phyloP scores from a whole-genome alignment of 768 basidiomycete genomes.

The Rhizopogon sp. region DNA sequence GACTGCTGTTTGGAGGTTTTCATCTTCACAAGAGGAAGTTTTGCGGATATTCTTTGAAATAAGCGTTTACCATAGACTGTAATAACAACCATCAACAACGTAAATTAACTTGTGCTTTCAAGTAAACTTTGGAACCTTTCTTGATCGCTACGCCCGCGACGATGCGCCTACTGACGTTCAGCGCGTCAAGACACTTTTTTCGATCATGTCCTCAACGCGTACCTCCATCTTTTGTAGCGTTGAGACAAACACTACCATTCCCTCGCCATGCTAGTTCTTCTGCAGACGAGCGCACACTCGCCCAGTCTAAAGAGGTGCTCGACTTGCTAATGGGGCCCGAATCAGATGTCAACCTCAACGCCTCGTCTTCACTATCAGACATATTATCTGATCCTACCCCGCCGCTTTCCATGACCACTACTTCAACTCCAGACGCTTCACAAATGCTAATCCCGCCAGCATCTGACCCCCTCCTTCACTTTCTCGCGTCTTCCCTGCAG shows the following conservation, averaged over 20 bases:
- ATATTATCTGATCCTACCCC: not conserved
- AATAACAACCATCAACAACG: not conserved
- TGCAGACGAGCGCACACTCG: conserved; percentile 17
- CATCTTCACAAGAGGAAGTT: not conserved
- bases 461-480: conserved; percentile 68
- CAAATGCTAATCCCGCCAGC: conserved; percentile 62
- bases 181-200: not conserved
- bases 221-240: not conserved
- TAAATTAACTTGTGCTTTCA: not conserved
- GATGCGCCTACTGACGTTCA: not conserved
- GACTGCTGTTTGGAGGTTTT: not conserved
- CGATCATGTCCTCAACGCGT: not conserved
- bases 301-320: conserved; percentile 19
- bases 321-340: conserved; percentile 20
- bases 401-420: not conserved
- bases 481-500: conserved; percentile 60
- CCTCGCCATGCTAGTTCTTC: conserved; percentile 12
- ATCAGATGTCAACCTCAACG: conserved; percentile 9
- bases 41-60: no score
- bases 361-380: not conserved
- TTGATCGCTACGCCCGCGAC: not conserved
- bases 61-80: no score
- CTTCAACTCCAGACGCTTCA: not conserved
- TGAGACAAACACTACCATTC: not conserved
- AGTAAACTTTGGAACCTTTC: not conserved